Evolutionary conservation across 768 basidiomycete genomes (phyloP).

Genomic region (Floccularia luteovirens): DNA sequence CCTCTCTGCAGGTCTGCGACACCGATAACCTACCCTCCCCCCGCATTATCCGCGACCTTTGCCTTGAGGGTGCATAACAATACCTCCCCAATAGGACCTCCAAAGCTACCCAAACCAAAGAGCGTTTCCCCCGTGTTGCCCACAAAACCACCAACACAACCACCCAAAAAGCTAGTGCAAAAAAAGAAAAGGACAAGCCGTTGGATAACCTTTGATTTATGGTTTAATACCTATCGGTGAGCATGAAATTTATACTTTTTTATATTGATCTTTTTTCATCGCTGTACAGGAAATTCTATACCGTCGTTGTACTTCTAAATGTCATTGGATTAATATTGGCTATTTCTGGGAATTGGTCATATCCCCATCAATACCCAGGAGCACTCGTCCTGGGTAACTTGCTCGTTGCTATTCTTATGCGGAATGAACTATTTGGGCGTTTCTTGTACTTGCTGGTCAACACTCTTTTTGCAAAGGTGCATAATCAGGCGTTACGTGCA

Average conservation of each 20-base stretch:
- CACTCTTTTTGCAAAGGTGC: conserved; percentile 71
- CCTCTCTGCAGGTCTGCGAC: conserved; percentile 6
- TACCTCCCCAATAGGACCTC: conserved; percentile 1
- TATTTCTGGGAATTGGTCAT: conserved; percentile 56
- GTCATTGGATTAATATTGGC: conserved; percentile 53
- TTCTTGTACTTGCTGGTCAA: conserved; percentile 65
- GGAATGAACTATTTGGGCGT: conserved; percentile 82
- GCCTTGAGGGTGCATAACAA: background rate
- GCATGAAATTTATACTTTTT: conserved; percentile 7
- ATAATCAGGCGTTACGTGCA: conserved; percentile 2
- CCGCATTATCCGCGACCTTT: conserved; percentile 6
- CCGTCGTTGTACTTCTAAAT: conserved; percentile 52
- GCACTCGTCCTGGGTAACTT: conserved; percentile 74
- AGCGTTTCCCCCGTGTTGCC: conserved; percentile 2
- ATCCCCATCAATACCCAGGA: conserved; percentile 57
- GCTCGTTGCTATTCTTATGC: conserved; percentile 62
- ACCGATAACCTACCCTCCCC: conserved; percentile 3
- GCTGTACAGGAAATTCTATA: conserved; percentile 63
- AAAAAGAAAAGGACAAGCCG: conserved; percentile 39
- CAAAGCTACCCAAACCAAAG: conserved; percentile 1
- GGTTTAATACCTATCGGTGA: conserved; percentile 78
- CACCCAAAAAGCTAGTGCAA: conserved; percentile 13
- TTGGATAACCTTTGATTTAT: conserved; percentile 55
- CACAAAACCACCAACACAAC: conserved; percentile 1
- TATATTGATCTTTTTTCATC: background rate